Evolutionary conservation across 257 asterid genomes (phyloP), one percentile per base, ranked within the genome.

Genomic region (Solanum bukasovii): DNA sequence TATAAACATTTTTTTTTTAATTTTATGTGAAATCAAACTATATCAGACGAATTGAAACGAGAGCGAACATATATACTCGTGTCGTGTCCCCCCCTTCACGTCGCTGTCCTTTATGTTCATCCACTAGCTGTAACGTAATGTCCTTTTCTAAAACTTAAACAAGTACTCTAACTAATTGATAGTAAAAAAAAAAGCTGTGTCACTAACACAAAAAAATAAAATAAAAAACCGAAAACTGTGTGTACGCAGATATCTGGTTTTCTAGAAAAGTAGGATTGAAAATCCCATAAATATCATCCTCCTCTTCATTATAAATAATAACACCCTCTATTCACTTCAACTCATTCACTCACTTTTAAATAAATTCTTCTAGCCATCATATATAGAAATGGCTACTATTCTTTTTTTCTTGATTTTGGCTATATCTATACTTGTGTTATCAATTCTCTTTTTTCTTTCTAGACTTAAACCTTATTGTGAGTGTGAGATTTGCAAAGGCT

Each of bases 401-500:
- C 25, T 89, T 83, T 82, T 89, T 20, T 87, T 91, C 92, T 88
- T 90, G 77, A 46, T 86, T n/a, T 78, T 89, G 70, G 38, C 90
- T 3, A 31, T 90, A 16, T 27, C 78, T 34, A 84, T 91, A 44
- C 38, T 84, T 5, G 4, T 85, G 1, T 59, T 91, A 20, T 85
- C 92, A 13, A 13, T 92, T 52, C 87, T 87, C 13, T 35, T 67
- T 7, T 89, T 87, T 37, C 6, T 89, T 21, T 75, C 59, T 14
- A 89, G 91, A 65, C 14, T 92, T 21, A 96, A 89, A 88, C 96
- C 98, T 6, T 87, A 88, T 77, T 96, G 99, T 83, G 84, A 86
- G 87, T 96, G 98, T 84, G 92, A 93, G n/a, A 89, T 91, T 13
- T 95, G 98, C 87, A 94, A 88, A 33, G 87, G 88, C 13, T 95